phyloP scores from a whole-genome alignment of 495 filamentous ascomycete genomes.

The Penicillium samsonianum region DNA sequence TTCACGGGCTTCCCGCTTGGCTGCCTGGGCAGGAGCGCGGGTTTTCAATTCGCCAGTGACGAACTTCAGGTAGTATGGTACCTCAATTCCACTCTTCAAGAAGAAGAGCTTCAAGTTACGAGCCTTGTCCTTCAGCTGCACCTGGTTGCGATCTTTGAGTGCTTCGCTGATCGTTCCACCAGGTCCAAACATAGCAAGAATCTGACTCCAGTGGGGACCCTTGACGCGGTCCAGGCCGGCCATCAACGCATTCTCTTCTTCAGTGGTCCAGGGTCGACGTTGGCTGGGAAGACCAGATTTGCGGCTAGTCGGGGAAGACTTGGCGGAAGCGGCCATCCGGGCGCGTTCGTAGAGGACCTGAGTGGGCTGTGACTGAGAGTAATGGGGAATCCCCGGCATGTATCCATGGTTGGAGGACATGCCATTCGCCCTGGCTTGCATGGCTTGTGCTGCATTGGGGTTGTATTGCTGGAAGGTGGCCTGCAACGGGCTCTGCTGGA shows the following conservation, averaged over 20 bases:
- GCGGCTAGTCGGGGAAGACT: constrained; percentile 71
- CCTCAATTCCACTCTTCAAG: constrained; percentile 88
- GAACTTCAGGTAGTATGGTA: constrained; percentile 85
- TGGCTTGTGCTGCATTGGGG: constrained; percentile 39
- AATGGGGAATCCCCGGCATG: constrained; percentile 57
- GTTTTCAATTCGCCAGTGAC: constrained; percentile 95
- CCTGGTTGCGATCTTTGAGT: constrained; percentile 90
- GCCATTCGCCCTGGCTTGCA: constrained; percentile 36
- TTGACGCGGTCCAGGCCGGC: constrained; percentile 87
- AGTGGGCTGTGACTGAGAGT: constrained; percentile 72
- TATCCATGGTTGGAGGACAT: constrained; percentile 47
- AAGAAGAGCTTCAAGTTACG: constrained; percentile 95
- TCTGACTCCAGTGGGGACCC: constrained; percentile 95
- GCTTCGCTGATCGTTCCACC: constrained; percentile 82
- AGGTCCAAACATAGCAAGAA: constrained; percentile 81
- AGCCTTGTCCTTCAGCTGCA: constrained; percentile 95
- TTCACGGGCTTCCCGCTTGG: constrained; percentile 77
- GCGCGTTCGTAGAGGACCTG: constrained; percentile 80
- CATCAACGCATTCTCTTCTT: constrained; percentile 93
- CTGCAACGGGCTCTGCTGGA: constrained; percentile 46
- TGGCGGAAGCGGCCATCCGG: constrained; percentile 77
- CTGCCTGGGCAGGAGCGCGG: constrained; percentile 78
- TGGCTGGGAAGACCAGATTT: constrained; percentile 79
- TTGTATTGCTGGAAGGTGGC: constrained; percentile 50
- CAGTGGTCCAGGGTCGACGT: constrained; percentile 82